Base-by-base conservation (phyloP, 352 stramenopile species). In the Nothophytophthora sp. region DNA sequence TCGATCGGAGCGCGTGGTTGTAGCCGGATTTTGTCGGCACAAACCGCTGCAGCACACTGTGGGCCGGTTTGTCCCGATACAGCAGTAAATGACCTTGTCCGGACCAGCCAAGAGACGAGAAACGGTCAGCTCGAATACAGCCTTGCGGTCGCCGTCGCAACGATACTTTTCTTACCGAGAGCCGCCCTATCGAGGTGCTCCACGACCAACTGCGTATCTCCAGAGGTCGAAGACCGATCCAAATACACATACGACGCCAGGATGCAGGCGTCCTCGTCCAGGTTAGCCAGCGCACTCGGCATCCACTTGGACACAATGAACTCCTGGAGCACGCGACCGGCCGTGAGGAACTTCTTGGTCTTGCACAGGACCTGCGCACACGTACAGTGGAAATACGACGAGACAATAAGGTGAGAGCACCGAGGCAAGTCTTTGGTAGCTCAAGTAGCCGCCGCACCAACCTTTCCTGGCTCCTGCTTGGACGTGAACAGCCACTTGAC, bases 401-500 rank as follows among this genome's bases (percentile, higher is more conserved):
- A 15, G 32, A 20, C 6, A 38, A 38, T 9, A n/a, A n/a, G n/a
- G n/a, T n/a, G n/a, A n/a, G n/a, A n/a, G n/a, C n/a, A n/a, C n/a
- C n/a, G n/a, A n/a, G n/a, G n/a, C n/a, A n/a, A n/a, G n/a, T n/a
- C n/a, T n/a, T n/a, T n/a, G n/a, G n/a, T n/a, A n/a, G n/a, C n/a
- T n/a, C n/a, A n/a, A n/a, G n/a, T n/a, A n/a, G n/a, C n/a, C n/a
- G n/a, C n/a, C n/a, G 1, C 15, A 36, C 60, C 5, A 37, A 86
- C 79, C 39, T 84, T 86, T 18, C 79, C 79, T 40, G 69, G 70
- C 38, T 90, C 79, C 47, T 88, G 79, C 35, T 76, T 81, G 44
- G 74, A 90, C 39, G 74, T 87, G 60, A 90, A 90, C 55, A 90
- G 55, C 79, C 79, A 87, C 42, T 80, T 76, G 46, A 76, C 42